Base-by-base conservation (phyloP, 2,329 filamentous ascomycete species). In the Massarina eburnea region DNA sequence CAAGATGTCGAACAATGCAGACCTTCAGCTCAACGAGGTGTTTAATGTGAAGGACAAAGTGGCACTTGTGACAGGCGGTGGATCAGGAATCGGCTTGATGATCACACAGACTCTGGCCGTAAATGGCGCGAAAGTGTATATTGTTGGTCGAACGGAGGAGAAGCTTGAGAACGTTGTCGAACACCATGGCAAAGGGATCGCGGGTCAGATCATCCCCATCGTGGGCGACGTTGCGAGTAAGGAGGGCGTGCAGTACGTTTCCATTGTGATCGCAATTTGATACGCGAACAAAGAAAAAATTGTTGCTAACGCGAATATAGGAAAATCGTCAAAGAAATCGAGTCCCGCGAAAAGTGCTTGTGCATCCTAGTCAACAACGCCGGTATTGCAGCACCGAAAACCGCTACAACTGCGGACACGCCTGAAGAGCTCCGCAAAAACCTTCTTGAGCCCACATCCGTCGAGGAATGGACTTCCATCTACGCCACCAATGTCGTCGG, bases 361-460 rank as follows among this genome's bases (percentile, higher is more conserved):
- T 70, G 71, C 55, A 71, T 76, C 42, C 68, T 77, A 3, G 64
- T 76, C 53, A 76, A 76, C 62, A 77, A 77, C 47, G 74, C 75
- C 7, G 75, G 75, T 2, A 74, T 77, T 38, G 69, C 69, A 14
- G 62, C 67, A 14, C 60, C 54, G 7, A 74, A 72, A 47, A 61
- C 60, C 7, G 49, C 59, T 54, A 66, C 66, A 54, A 52, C 72
- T 52, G 72, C 71, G 18, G 70, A 62, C 12, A 59, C 62, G 10
- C 70, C 74, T n/a, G 71, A 76, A 43, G 71, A 73, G 30, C 57
- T 76, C 45, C 70, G 70, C 43, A 66, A 72, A 44, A 73, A 75
- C 39, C 62, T 76, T 12, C 73, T 77, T 49, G 73, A 75, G 10
- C 66, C 71, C 27, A 67, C 71, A 2, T 61, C 68, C 9, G 72